Evolutionary conservation across 148 eudicot species (phyloP), one percentile per base, ranked within the genome.

Genomic region (Nyssa sinensis): DNA sequence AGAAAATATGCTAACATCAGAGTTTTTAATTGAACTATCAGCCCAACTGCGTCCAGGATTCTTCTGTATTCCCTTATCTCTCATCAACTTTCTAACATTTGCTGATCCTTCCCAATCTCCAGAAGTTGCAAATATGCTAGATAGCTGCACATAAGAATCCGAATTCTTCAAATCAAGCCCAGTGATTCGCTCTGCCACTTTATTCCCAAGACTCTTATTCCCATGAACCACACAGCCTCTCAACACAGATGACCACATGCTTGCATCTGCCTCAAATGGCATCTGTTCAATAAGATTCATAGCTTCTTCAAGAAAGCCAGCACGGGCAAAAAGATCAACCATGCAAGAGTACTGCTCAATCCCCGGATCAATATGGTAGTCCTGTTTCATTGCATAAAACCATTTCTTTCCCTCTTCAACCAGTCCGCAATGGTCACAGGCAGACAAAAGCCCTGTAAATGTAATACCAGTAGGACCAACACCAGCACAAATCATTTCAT

Each of bases 281-380:
- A 88, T 90, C 62, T 85, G 59, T 24, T 76, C 74, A 41, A 92
- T 82, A 39, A 95, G 75, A 67, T 71, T 55, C 61, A 81, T 77
- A 21, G 97, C 97, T 78, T 88, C 88, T 58, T 83, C 83, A 21
- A 95, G 81, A 66, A 77, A 82, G 71, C 97, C 99, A 25, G 87
- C 90, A 47, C 96, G 74, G 19, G 96, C 85, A 71, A 87, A 82
- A 73, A 95, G 94, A 88, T 92, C 97, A 44, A 95, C 80, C 94
- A 95, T 90, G 82, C 97, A 95, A 37, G 97, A 84, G 75, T 88
- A 95, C 59, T 95, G 99, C 78, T 90, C 97, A 67, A 84, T 86
- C 60, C 83, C 82, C 5, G 96, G 97, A 51, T 81, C 78, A 58
- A 92, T 78, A 49, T 79, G 74, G 74, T 92, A 88, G 16, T 83